Conservation (phyloP, 1,139 yeast genomes). For the Debaryomyces nepalensis region DNA sequence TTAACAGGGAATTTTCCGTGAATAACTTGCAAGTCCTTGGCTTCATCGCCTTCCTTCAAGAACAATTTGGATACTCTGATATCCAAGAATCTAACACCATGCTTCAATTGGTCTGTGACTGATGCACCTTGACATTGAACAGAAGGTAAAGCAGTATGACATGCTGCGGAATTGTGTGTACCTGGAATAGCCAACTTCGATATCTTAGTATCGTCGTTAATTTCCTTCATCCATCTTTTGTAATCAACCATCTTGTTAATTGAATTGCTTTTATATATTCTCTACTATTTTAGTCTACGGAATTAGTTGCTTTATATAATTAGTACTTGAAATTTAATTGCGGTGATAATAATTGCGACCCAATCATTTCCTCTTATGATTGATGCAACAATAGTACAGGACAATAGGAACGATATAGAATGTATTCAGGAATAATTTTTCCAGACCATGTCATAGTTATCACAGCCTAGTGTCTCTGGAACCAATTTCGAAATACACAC, state of each 20-base stretch:
- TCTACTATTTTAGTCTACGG: background rate
- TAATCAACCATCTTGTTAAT: constrained; percentile 43
- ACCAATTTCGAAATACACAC: constrained; percentile 27
- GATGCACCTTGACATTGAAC: constrained; percentile 77
- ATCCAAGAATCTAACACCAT: constrained; percentile 79
- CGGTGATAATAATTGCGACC: constrained; percentile 6
- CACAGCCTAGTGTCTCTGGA: constrained; percentile 41
- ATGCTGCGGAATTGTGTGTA: constrained; percentile 81
- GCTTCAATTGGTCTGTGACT: constrained; percentile 62
- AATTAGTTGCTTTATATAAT: background rate
- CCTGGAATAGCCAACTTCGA: constrained; percentile 73
- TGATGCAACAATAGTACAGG: constrained; percentile 1
- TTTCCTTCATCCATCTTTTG: constrained; percentile 57
- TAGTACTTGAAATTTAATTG: constrained; percentile 7
- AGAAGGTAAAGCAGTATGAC: constrained; percentile 74
- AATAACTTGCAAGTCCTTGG: constrained; percentile 65
- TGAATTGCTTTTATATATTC: background rate
- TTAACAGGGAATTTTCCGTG: constrained; percentile 81
- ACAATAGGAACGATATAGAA: constrained; percentile 8
- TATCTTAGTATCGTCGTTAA: constrained; percentile 56
- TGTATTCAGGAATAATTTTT: constrained; percentile 7
- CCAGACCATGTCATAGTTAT: constrained; percentile 37
- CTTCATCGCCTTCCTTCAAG: constrained; percentile 50
- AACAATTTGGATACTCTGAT: constrained; percentile 67
- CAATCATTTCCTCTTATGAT: constrained; percentile 3